Percentiles rank a stretch among this genome's conserved stretches.
Conservation (phyloP, 306 rosid genomes). For the Quercus wislizeni region DNA sequence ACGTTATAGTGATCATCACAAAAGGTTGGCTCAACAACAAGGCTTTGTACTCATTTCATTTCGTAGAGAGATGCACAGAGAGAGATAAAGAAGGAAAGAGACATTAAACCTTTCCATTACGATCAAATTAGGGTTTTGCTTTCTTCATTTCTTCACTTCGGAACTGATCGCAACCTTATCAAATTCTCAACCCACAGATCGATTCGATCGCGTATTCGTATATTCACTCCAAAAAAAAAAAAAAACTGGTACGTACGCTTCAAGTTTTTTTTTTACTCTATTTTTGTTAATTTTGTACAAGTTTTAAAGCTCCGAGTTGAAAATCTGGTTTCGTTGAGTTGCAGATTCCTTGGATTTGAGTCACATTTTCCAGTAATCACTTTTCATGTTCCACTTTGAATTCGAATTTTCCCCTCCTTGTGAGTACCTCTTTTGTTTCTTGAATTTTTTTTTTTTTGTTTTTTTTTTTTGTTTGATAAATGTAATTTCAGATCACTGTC, state of each 20-base stretch:
- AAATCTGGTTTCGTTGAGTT: constrained; percentile 16
- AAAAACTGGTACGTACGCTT: constrained; percentile 17
- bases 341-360: constrained; percentile 38
- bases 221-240: background rate
- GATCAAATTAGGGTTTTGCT: constrained; percentile 38
- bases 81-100: background rate
- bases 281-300: background rate
- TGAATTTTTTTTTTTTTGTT: no score
- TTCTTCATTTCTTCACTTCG: constrained; percentile 23
- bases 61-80: constrained; percentile 9
- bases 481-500: background rate
- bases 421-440: constrained; percentile 34
- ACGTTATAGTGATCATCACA: constrained; percentile 50
- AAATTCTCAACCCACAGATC: constrained; percentile 32
- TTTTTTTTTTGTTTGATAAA: background rate
- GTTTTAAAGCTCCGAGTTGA: constrained; percentile 10
- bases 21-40: constrained; percentile 30
- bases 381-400: constrained; percentile 62
- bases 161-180: constrained; percentile 49
- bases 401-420: constrained; percentile 59
- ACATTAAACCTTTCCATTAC: constrained; percentile 18
- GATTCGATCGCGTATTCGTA: constrained; percentile 3
- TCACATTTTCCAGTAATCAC: constrained; percentile 30
- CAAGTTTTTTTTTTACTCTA: background rate
- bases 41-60: constrained; percentile 22